These are phyloP conservation scores for Pleurotus giganteus DNA, from an alignment of 768 basidiomycete genomes.

Conservation along the genomic window DNA sequence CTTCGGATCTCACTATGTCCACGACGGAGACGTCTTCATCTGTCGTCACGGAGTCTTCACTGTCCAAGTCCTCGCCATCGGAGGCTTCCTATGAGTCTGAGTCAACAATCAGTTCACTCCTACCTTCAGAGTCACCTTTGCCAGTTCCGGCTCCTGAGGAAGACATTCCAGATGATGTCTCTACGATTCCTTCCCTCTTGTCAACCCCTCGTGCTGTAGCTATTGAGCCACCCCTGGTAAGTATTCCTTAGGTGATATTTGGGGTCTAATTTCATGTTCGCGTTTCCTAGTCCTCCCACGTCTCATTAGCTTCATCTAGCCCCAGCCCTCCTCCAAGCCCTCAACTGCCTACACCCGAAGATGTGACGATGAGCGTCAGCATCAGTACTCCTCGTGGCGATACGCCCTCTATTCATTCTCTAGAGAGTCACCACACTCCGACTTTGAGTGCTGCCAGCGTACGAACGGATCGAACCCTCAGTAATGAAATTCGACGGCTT, in stretches of 20 bases:
- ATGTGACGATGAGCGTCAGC: slow-evolving; percentile 42
- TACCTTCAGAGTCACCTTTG: slow-evolving; percentile 11
- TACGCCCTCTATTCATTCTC: slow-evolving; percentile 48
- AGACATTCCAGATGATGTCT: slow-evolving; percentile 28
- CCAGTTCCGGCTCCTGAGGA: slow-evolving; percentile 15
- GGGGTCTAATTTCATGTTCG: neutral
- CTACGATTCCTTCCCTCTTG: slow-evolving; percentile 59
- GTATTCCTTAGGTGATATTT: slow-evolving; percentile 15
- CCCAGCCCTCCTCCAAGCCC: slow-evolving; percentile 11
- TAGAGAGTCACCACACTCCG: slow-evolving; percentile 22
- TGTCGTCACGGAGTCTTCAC: slow-evolving; percentile 3
- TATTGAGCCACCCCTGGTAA: slow-evolving; percentile 29
- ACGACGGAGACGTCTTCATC: neutral
- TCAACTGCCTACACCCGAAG: slow-evolving; percentile 22
- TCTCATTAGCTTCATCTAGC: slow-evolving; percentile 6
- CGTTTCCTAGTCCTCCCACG: slow-evolving; percentile 2
- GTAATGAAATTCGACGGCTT: slow-evolving; percentile 42
- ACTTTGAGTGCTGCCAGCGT: slow-evolving; percentile 42
- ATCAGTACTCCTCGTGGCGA: slow-evolving; percentile 46
- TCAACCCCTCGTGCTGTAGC: slow-evolving; percentile 34
- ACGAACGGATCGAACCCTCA: slow-evolving; percentile 31
- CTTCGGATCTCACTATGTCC: slow-evolving; percentile 3
- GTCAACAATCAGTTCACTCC: neutral
- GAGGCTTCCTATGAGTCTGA: neutral
- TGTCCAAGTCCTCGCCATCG: neutral